These are phyloP conservation scores for Exsudoporus frostii DNA, from an alignment of 768 basidiomycete species.

Conservation along the genomic window DNA sequence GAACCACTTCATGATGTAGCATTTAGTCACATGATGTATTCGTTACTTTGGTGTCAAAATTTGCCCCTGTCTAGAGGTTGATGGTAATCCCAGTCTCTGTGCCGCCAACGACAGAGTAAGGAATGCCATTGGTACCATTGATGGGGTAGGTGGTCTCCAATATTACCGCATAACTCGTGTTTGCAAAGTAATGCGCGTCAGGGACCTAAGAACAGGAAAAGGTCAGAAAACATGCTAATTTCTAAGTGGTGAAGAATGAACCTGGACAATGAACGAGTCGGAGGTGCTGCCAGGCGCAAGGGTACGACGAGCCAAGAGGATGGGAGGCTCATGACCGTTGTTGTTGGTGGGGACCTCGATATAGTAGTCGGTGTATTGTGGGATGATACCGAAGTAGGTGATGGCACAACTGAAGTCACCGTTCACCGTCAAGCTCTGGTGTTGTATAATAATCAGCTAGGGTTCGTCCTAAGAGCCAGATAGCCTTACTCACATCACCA, in stretches of 20 bases:
- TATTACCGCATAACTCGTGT: slow-evolving; percentile 21
- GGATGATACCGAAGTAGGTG: slow-evolving; percentile 13
- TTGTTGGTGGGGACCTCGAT: slow-evolving; percentile 33
- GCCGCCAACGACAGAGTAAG: slow-evolving; percentile 24
- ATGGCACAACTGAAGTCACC: slow-evolving; percentile 29
- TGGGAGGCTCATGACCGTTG: slow-evolving; percentile 30
- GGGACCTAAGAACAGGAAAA: slow-evolving; percentile 18
- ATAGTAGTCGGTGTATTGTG: slow-evolving; percentile 31
- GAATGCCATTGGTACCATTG: slow-evolving; percentile 18
- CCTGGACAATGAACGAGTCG: slow-evolving; percentile 18
- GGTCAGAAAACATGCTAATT: neutral
- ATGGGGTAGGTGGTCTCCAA: slow-evolving; percentile 24
- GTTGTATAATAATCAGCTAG: slow-evolving; percentile 1
- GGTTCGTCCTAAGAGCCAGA: neutral
- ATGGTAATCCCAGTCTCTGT: slow-evolving; percentile 15
- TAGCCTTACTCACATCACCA: slow-evolving; percentile 20
- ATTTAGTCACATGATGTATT: neutral
- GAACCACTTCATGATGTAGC: no score
- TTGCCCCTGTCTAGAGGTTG: slow-evolving; percentile 3
- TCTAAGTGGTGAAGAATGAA: neutral
- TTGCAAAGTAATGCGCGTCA: slow-evolving; percentile 19
- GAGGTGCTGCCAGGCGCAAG: slow-evolving; percentile 5
- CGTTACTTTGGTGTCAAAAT: neutral
- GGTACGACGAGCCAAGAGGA: slow-evolving; percentile 26
- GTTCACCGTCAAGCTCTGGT: slow-evolving; percentile 19